These are phyloP conservation scores for Ogataea salicorniae DNA, from an alignment of 805 yeast genomes.

Conservation along the genomic window DNA sequence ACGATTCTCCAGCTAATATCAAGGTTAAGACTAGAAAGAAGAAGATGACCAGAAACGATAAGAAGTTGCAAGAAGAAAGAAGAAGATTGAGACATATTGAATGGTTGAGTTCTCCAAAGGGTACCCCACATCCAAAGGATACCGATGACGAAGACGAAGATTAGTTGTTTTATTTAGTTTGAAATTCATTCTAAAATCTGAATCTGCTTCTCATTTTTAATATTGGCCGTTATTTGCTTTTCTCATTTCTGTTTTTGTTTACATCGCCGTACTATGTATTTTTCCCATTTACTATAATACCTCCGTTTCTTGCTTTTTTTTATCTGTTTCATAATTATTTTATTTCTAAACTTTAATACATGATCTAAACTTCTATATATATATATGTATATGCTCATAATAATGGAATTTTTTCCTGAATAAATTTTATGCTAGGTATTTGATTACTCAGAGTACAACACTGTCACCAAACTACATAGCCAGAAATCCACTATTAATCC, in stretches of 20 bases:
- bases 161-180: not conserved
- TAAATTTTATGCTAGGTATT: no score
- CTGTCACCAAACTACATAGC: conserved; percentile 18
- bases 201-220: not conserved
- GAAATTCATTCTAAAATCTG: not conserved
- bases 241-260: not conserved
- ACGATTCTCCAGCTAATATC: conserved; percentile 93
- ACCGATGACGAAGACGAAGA: conserved; percentile 82
- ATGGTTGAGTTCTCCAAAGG: conserved; percentile 96
- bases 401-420: not conserved
- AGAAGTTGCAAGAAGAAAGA: conserved; percentile 86
- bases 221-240: not conserved
- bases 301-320: no score
- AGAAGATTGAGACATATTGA: conserved; percentile 90
- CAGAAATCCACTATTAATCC: conserved; percentile 36
- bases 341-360: no score
- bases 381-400: not conserved
- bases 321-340: no score
- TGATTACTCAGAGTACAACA: conserved; percentile 11
- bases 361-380: no score
- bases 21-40: conserved; percentile 90
- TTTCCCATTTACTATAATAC: no score
- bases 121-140: conserved; percentile 91
- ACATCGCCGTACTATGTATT: no score
- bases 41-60: conserved; percentile 96